A percentile compares a stretch with the other conserved stretches of the same genome.
These are phyloP conservation scores for Stachybotrys echinatus DNA, from an alignment of 2,329 filamentous ascomycete genomes.

Conservation along the genomic window DNA sequence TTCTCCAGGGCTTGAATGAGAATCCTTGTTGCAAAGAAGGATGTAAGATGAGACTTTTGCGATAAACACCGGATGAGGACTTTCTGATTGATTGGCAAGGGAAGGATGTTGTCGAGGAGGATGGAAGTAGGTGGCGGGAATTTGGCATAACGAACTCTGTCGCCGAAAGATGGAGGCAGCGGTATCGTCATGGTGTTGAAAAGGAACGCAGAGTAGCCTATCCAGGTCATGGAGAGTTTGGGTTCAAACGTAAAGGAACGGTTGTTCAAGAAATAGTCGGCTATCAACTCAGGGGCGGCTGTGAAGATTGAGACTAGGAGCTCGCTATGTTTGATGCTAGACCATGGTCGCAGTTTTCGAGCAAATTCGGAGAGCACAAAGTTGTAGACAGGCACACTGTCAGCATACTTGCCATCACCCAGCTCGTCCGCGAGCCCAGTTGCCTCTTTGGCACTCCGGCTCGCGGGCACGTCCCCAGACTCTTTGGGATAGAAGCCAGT, in stretches of 20 bases:
- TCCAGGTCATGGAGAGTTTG: slow-evolving; percentile 89
- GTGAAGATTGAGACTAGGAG: slow-evolving; percentile 75
- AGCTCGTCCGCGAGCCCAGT: slow-evolving; percentile 64
- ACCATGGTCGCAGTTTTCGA: slow-evolving; percentile 75
- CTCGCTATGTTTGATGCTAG: slow-evolving; percentile 74
- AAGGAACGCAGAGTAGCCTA: slow-evolving; percentile 85
- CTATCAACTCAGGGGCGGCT: slow-evolving; percentile 77
- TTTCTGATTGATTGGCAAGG: slow-evolving; percentile 75
- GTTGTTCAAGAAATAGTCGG: slow-evolving; percentile 80
- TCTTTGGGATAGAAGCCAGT: slow-evolving; percentile 82
- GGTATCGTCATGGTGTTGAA: slow-evolving; percentile 74
- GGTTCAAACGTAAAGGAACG: slow-evolving; percentile 82
- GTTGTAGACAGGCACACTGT: slow-evolving; percentile 72
- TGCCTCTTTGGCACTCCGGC: slow-evolving; percentile 23
- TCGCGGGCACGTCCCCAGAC: slow-evolving; percentile 41
- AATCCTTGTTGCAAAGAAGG: slow-evolving; percentile 78
- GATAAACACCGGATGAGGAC: slow-evolving; percentile 74
- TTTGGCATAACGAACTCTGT: slow-evolving; percentile 52
- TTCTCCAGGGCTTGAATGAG: slow-evolving; percentile 77
- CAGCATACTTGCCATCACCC: slow-evolving; percentile 62
- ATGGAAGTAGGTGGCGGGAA: slow-evolving; percentile 74
- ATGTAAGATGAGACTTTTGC: slow-evolving; percentile 71
- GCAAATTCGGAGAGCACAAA: slow-evolving; percentile 73
- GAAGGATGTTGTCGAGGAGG: slow-evolving; percentile 80
- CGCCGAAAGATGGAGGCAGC: slow-evolving; percentile 68